phyloP scores from a whole-genome alignment of 148 eudicot species.

The Fagopyrum homotropicum region DNA sequence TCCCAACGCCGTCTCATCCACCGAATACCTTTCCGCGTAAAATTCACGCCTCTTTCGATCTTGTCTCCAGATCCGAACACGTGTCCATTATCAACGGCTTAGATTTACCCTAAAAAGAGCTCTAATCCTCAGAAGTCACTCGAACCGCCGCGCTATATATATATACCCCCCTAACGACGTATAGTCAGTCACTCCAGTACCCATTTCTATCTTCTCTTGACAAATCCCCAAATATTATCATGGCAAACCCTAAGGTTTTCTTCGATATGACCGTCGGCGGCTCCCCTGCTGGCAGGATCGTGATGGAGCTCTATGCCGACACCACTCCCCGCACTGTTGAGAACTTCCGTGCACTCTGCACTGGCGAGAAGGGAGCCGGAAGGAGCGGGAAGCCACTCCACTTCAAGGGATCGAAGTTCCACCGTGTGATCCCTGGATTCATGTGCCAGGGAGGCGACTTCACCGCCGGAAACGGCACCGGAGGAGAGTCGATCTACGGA shows the following conservation, averaged over 20 bases:
- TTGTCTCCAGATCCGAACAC: no score
- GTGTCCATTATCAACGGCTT: no score
- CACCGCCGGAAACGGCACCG: conserved; percentile 53
- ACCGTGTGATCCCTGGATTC: conserved; percentile 54
- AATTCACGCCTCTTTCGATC: no score
- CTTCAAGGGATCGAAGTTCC: conserved; percentile 52
- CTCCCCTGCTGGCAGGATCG: conserved; percentile 38
- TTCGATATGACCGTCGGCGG: conserved; percentile 51
- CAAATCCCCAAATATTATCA: neutral
- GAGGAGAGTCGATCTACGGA: conserved; percentile 58
- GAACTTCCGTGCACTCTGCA: conserved; percentile 63
- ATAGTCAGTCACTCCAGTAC: no score
- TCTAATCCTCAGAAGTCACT: no score
- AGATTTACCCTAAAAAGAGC: no score
- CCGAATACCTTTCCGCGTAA: no score
- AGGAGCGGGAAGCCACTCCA: conserved; percentile 43
- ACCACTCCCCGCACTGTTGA: conserved; percentile 48
- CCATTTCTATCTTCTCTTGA: no score
- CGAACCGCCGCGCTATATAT: no score
- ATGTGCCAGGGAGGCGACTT: conserved; percentile 77
- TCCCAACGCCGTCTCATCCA: no score
- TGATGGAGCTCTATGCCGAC: conserved; percentile 58
- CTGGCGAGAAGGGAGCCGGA: conserved; percentile 49
- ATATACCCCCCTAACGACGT: no score
- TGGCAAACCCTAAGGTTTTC: conserved; percentile 60